Percentiles rank a stretch among this genome's conserved stretches.
phyloP scores from a whole-genome alignment of 345 rosid species.

The Pistacia integerrima region DNA sequence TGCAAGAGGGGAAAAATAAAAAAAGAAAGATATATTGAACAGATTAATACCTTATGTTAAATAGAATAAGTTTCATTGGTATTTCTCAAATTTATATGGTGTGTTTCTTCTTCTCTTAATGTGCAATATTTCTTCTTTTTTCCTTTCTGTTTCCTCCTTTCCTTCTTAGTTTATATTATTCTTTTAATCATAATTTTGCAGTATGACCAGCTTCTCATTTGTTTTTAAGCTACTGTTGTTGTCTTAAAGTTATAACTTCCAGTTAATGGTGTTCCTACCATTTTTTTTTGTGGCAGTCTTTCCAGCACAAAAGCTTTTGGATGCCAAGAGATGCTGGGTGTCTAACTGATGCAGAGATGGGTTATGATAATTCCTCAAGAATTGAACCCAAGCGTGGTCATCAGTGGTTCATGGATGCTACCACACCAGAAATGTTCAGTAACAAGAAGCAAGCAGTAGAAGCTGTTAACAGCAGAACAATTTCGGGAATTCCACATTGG shows the following conservation, averaged over 20 bases:
- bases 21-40: no score
- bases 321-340: slow-evolving; percentile 41
- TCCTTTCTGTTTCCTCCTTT: background rate
- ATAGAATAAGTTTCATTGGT: background rate
- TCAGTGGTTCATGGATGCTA: slow-evolving; percentile 54
- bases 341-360: slow-evolving; percentile 48
- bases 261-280: background rate
- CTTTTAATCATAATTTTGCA: background rate
- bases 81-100: background rate
- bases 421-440: slow-evolving; percentile 41
- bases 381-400: slow-evolving; percentile 55
- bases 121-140: background rate
- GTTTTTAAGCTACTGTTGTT: slow-evolving; percentile 5
- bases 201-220: background rate
- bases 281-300: slow-evolving; percentile 42
- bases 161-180: background rate
- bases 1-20: background rate
- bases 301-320: slow-evolving; percentile 47
- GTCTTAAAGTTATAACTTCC: background rate
- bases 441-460: slow-evolving; percentile 62
- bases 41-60: no score
- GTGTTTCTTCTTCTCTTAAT: slow-evolving; percentile 1
- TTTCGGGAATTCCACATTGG: slow-evolving; percentile 34
- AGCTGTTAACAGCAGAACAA: slow-evolving; percentile 31
- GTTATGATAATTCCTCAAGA: slow-evolving; percentile 42